phyloP scores from a whole-genome alignment of 768 basidiomycete species.

The Boletus reticuloceps region DNA sequence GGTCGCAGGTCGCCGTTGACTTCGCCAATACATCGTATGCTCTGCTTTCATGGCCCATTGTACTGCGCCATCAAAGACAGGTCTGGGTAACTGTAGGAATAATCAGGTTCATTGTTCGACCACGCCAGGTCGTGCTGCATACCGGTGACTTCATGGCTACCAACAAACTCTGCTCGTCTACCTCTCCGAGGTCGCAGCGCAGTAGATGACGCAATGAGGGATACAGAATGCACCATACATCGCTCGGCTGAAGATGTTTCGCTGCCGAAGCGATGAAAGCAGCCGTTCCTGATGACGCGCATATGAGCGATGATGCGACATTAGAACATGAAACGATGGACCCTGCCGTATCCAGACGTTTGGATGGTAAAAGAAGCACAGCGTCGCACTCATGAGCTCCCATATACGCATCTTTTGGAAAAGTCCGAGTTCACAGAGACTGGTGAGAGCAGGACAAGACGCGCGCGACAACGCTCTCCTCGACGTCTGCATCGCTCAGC shows the following conservation, averaged over 20 bases:
- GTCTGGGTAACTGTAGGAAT: slow-evolving; percentile 50
- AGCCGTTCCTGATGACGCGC: slow-evolving; percentile 58
- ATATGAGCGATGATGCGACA: neutral
- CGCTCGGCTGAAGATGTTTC: slow-evolving; percentile 77
- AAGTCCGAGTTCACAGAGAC: slow-evolving; percentile 84
- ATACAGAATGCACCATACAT: slow-evolving; percentile 97
- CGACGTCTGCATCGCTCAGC: slow-evolving; percentile 65
- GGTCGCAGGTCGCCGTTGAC: slow-evolving; percentile 41
- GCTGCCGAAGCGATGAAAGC: slow-evolving; percentile 88
- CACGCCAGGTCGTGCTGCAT: slow-evolving; percentile 24
- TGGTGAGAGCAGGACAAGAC: slow-evolving; percentile 86
- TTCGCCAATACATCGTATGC: slow-evolving; percentile 77
- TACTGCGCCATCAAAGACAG: slow-evolving; percentile 81
- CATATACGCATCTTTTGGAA: slow-evolving; percentile 96
- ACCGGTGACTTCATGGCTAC: slow-evolving; percentile 78
- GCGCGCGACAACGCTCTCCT: slow-evolving; percentile 90
- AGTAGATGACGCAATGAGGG: slow-evolving; percentile 86
- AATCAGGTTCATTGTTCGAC: neutral
- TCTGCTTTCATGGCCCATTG: slow-evolving; percentile 87
- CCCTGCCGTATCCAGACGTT: slow-evolving; percentile 96
- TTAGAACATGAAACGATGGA: slow-evolving; percentile 23
- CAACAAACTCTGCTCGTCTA: slow-evolving; percentile 76
- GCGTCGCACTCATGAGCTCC: slow-evolving; percentile 88
- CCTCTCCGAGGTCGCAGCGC: slow-evolving; percentile 72
- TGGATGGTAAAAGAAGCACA: slow-evolving; percentile 93